phyloP scores from a whole-genome alignment of 2,329 filamentous ascomycete genomes.

The Penicillium janthinellum region DNA sequence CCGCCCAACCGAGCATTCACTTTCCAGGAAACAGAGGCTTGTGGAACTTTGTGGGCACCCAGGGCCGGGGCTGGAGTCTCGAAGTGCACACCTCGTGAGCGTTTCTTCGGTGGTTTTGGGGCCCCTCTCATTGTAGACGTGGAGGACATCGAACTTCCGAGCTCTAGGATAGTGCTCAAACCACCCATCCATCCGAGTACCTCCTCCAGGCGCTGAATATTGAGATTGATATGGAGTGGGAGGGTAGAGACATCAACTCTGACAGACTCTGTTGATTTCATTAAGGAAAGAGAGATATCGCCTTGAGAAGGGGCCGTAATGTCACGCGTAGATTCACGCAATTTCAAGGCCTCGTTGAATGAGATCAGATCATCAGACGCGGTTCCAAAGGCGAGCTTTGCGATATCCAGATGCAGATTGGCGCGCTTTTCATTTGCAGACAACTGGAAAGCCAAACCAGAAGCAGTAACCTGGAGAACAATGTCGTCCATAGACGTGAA shows the following conservation, averaged over 20 bases:
- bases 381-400: conserved; percentile 52
- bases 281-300: conserved; percentile 44
- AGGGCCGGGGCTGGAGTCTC: conserved; percentile 47
- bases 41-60: conserved; percentile 22
- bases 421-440: conserved; percentile 23
- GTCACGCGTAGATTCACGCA: conserved; percentile 50
- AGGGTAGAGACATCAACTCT: conserved; percentile 70
- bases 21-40: conserved; percentile 54
- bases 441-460: conserved; percentile 30
- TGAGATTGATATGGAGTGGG: conserved; percentile 73
- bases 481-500: conserved; percentile 33
- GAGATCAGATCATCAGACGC: conserved; percentile 54
- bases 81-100: conserved; percentile 59
- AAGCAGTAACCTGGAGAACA: conserved; percentile 34
- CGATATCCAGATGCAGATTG: conserved; percentile 35
- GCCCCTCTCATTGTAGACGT: conserved; percentile 57
- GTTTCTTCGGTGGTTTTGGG: conserved; percentile 34
- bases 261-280: conserved; percentile 32
- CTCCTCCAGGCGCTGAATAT: conserved; percentile 80
- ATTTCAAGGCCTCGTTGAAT: conserved; percentile 52
- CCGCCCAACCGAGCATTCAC: conserved; percentile 76
- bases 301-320: conserved; percentile 37
- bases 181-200: conserved; percentile 88
- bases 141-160: conserved; percentile 81
- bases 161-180: conserved; percentile 84